Percentiles rank a stretch among this genome's conserved stretches.
These are phyloP conservation scores for Cetraspora pellucida DNA, from an alignment of 192 early-diverging fungal species.

Conservation along the genomic window DNA sequence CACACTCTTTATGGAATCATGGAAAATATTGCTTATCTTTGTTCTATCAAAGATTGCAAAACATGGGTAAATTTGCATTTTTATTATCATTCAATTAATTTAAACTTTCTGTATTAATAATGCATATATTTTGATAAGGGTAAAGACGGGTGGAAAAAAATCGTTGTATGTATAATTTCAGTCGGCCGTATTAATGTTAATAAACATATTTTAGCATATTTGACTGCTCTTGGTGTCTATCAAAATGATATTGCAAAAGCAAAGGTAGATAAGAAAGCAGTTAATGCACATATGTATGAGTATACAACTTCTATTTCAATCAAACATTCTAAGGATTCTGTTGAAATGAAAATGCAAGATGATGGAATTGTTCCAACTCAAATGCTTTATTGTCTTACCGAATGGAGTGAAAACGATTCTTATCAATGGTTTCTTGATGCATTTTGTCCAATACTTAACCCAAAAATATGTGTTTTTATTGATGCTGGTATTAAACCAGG, in stretches of 20 bases:
- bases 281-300: slow-evolving; percentile 70
- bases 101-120: too few relatives aligned
- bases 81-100: too few relatives aligned
- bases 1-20: slow-evolving; percentile 83
- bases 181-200: slow-evolving; percentile 78
- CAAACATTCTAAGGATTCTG: slow-evolving; percentile 70
- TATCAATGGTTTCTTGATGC: slow-evolving; percentile 76
- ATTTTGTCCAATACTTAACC: slow-evolving; percentile 58
- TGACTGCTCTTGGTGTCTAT: slow-evolving; percentile 81
- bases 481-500: slow-evolving; percentile 69
- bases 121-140: background rate
- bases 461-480: slow-evolving; percentile 63
- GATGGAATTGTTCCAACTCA: slow-evolving; percentile 75
- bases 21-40: slow-evolving; percentile 90
- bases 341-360: slow-evolving; percentile 46
- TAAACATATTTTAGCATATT: slow-evolving; percentile 65
- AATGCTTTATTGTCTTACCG: slow-evolving; percentile 85
- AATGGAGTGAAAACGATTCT: slow-evolving; percentile 86
- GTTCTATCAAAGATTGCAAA: slow-evolving; percentile 70
- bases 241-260: slow-evolving; percentile 77
- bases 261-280: slow-evolving; percentile 62
- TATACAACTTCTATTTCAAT: slow-evolving; percentile 79
- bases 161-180: slow-evolving; percentile 77
- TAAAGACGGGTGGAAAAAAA: slow-evolving; percentile 80
- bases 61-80: slow-evolving; percentile 57